phyloP scores from a whole-genome alignment of 1,284 basidiomycete species.

The Cystobasidium pallidum region DNA sequence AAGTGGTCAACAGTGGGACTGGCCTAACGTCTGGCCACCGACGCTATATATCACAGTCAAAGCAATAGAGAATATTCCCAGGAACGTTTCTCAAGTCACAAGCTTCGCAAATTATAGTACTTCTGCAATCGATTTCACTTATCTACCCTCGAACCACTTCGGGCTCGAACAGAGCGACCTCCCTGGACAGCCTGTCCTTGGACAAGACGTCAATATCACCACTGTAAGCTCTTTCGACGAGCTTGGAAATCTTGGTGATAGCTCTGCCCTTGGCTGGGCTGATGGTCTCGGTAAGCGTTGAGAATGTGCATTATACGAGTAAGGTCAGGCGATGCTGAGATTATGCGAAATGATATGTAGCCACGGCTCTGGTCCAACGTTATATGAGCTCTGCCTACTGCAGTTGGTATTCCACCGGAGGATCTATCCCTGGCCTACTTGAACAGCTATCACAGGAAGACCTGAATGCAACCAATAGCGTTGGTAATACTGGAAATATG shows the following conservation, averaged over 20 bases:
- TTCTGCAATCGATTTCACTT: constrained; percentile 61
- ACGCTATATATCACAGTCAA: constrained; percentile 68
- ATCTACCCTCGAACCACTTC: constrained; percentile 75
- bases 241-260: constrained; percentile 67
- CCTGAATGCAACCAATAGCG: constrained; percentile 34
- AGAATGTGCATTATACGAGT: neutral
- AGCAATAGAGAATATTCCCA: constrained; percentile 72
- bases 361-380: constrained; percentile 67
- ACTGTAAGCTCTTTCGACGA: constrained; percentile 64
- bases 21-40: constrained; percentile 70
- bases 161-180: constrained; percentile 68
- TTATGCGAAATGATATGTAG: constrained; percentile 41
- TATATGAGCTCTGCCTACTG: constrained; percentile 81
- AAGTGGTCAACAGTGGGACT: constrained; percentile 78
- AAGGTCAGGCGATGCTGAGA: neutral
- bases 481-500: constrained; percentile 42
- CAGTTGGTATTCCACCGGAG: constrained; percentile 86
- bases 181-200: constrained; percentile 66
- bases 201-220: constrained; percentile 26
- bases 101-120: constrained; percentile 62
- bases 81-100: constrained; percentile 66
- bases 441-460: constrained; percentile 33
- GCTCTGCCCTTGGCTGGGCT: constrained; percentile 68
- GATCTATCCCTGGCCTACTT: constrained; percentile 65
- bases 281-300: constrained; percentile 62